Percentiles rank a stretch among this genome's conserved stretches.
Conservation (phyloP, 169 alveolate species). For the Miamiensis avidus region DNA sequence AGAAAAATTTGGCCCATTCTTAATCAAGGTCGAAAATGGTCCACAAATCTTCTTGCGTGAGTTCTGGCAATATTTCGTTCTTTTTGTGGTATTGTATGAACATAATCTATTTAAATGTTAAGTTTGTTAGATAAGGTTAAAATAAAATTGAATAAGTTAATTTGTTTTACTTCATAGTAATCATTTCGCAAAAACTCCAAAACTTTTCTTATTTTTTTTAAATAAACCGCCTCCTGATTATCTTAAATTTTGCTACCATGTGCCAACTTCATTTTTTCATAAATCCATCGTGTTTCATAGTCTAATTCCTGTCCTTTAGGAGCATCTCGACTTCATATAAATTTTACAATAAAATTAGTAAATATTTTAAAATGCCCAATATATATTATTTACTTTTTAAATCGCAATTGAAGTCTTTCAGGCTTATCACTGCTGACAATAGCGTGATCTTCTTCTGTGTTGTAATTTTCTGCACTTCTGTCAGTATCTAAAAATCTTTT, state of each 20-base stretch:
- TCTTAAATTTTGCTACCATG: neutral
- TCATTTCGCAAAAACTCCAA: neutral
- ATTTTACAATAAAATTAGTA: no score
- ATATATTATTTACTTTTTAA: neutral
- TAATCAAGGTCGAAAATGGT: constrained; percentile 4
- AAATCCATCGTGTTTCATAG: neutral
- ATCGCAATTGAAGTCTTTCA: neutral
- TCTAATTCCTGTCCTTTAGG: neutral
- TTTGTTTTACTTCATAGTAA: neutral
- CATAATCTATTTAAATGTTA: constrained; percentile 12
- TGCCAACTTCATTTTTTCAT: neutral
- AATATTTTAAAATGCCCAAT: no score
- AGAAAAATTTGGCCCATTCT: constrained; percentile 15
- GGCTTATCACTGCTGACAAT: neutral
- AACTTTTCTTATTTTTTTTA: neutral
- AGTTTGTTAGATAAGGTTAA: neutral
- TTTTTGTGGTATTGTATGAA: neutral
- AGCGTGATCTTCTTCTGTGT: neutral
- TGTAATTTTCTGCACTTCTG: neutral
- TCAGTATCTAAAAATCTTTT: neutral
- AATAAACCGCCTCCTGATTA: neutral
- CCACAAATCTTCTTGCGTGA: constrained; percentile 10
- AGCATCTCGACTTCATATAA: neutral
- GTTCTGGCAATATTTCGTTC: neutral
- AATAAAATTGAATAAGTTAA: neutral